These are phyloP conservation scores for Euphorbia tirucalli DNA, from an alignment of 345 rosid species.

Conservation along the genomic window DNA sequence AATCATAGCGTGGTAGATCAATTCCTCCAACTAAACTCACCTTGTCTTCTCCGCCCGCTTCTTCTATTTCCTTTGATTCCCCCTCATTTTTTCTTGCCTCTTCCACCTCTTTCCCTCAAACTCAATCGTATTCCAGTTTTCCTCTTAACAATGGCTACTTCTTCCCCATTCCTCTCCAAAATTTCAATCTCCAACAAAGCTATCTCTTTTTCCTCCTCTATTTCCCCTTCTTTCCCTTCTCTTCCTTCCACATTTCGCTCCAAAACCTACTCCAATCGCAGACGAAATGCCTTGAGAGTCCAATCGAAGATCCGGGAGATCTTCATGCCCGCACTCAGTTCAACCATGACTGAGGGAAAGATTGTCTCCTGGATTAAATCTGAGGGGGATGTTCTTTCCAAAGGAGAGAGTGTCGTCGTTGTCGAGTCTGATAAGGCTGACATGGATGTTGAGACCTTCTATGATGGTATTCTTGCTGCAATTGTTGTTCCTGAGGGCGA, in stretches of 20 bases:
- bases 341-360: constrained; percentile 99
- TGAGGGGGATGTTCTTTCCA: constrained; percentile 83
- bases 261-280: constrained; percentile 19
- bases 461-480: constrained; percentile 91
- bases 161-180: constrained; percentile 21
- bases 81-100: background rate
- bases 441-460: constrained; percentile 96
- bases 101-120: constrained; percentile 25
- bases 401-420: constrained; percentile 94
- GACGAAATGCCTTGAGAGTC: constrained; percentile 36
- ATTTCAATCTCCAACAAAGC: constrained; percentile 29
- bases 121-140: background rate
- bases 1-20: constrained; percentile 37
- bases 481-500: constrained; percentile 93
- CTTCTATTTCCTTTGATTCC: constrained; percentile 2
- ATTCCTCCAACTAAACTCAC: constrained; percentile 48
- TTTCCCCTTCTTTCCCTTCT: constrained; percentile 29
- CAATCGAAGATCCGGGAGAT: constrained; percentile 91
- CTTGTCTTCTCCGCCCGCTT: constrained; percentile 82
- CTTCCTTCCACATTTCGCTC: constrained; percentile 24
- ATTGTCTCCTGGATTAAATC: constrained; percentile 96
- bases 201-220: constrained; percentile 33
- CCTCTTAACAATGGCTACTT: constrained; percentile 23
- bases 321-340: constrained; percentile 98
- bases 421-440: constrained; percentile 98